Evolutionary conservation across 768 basidiomycete genomes (phyloP).

Genomic region (Kwoniella newhampshirensis): DNA sequence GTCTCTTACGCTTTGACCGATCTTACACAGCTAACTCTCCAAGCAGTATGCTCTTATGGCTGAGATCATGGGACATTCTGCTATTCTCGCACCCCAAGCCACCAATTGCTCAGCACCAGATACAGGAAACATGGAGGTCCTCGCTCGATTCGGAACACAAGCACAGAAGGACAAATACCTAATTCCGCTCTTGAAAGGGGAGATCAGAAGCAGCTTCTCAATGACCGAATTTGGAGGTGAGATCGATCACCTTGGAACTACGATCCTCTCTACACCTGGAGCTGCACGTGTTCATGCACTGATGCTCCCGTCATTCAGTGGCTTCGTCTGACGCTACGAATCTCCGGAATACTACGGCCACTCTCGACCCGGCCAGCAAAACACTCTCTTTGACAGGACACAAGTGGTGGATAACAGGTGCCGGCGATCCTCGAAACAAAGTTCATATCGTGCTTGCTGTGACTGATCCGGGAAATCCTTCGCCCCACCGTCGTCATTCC

Average conservation of each 20-base stretch:
- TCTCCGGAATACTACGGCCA: constrained; percentile 70
- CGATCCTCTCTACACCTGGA: not conserved
- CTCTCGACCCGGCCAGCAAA: constrained; percentile 71
- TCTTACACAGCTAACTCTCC: not conserved
- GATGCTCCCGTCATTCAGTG: constrained; percentile 57
- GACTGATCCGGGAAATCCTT: constrained; percentile 78
- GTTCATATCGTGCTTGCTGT: constrained; percentile 83
- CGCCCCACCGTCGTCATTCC: constrained; percentile 78
- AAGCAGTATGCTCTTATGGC: constrained; percentile 94
- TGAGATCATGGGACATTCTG: constrained; percentile 83
- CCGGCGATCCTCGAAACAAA: constrained; percentile 84
- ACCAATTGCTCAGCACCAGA: constrained; percentile 96
- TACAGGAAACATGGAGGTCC: constrained; percentile 98
- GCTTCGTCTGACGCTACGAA: constrained; percentile 97
- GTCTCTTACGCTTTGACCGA: not conserved
- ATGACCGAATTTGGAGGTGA: constrained; percentile 94
- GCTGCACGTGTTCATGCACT: too few relatives aligned
- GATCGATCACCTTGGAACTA: constrained; percentile 17
- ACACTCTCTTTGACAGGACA: constrained; percentile 89
- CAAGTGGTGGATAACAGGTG: constrained; percentile 98
- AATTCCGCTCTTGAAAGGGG: constrained; percentile 78
- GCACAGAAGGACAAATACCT: constrained; percentile 92
- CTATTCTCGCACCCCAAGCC: constrained; percentile 76
- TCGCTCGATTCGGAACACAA: constrained; percentile 87
- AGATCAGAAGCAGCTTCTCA: constrained; percentile 83